Evolutionary conservation across 2,329 filamentous ascomycete genomes (phyloP).

Genomic region (Beauveria caledonica): DNA sequence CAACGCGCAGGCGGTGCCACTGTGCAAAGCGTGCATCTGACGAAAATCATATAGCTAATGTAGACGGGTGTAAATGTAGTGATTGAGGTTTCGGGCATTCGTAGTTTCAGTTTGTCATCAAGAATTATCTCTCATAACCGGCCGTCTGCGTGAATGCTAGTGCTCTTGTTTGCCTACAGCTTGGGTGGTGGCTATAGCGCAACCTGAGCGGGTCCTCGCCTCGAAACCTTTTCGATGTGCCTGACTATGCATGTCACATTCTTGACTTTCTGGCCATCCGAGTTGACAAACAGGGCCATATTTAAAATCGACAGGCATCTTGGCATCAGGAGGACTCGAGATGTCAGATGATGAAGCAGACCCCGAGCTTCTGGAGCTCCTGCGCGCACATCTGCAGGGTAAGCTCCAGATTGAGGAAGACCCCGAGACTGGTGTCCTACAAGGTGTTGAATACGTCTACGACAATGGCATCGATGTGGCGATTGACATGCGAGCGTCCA

Average conservation of each 20-base stretch:
- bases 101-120: neutral
- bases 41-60: neutral
- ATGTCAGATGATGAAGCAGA: slow-evolving; percentile 94
- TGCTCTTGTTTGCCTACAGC: neutral
- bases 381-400: slow-evolving; percentile 69
- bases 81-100: neutral
- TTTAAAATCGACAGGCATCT: neutral
- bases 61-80: neutral
- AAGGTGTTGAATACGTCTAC: slow-evolving; percentile 77
- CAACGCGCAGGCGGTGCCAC: neutral
- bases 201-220: neutral
- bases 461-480: slow-evolving; percentile 91
- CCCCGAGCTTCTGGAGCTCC: slow-evolving; percentile 74
- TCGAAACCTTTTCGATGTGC: neutral
- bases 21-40: neutral
- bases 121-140: neutral
- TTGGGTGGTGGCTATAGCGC: neutral
- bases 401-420: slow-evolving; percentile 46
- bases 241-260: neutral
- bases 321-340: slow-evolving; percentile 12
- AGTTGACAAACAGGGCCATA: neutral
- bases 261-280: neutral
- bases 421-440: slow-evolving; percentile 73
- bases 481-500: slow-evolving; percentile 73
- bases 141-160: neutral